phyloP scores from a whole-genome alignment of 495 filamentous ascomycete species.

The Neurospora tetrasperma region DNA sequence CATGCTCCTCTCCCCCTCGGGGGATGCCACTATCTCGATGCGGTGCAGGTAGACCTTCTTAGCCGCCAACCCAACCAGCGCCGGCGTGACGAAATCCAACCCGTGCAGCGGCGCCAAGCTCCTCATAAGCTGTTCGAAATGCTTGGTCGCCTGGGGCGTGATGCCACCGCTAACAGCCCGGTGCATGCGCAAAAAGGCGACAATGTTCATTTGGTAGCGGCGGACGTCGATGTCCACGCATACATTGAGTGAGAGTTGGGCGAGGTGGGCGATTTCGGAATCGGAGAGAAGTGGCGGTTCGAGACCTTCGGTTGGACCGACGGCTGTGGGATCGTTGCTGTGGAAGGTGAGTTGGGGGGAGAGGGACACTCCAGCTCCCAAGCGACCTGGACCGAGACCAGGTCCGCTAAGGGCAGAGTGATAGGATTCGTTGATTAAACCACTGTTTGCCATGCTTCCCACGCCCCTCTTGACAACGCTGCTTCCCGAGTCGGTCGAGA shows the following conservation, averaged over 20 bases:
- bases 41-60: constrained; percentile 84
- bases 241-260: constrained; percentile 20
- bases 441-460: neutral
- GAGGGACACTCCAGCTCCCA: neutral
- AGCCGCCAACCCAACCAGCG: constrained; percentile 72
- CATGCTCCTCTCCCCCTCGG: constrained; percentile 73
- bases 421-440: neutral
- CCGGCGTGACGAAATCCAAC: constrained; percentile 71
- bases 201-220: constrained; percentile 75
- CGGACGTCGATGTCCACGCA: constrained; percentile 49
- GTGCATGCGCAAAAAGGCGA: constrained; percentile 75
- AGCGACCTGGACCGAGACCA: neutral
- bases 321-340: neutral
- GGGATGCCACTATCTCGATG: constrained; percentile 49
- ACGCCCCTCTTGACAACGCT: constrained; percentile 23
- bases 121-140: constrained; percentile 57
- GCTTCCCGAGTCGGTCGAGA: constrained; percentile 19
- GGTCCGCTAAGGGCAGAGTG: neutral
- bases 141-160: constrained; percentile 63
- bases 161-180: constrained; percentile 72
- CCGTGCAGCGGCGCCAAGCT: constrained; percentile 77
- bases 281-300: constrained; percentile 18
- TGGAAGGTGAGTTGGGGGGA: neutral
- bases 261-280: constrained; percentile 28
- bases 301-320: neutral